These are phyloP conservation scores for Rhodamnia rubescens DNA, from an alignment of 345 rosid species.

Conservation along the genomic window DNA sequence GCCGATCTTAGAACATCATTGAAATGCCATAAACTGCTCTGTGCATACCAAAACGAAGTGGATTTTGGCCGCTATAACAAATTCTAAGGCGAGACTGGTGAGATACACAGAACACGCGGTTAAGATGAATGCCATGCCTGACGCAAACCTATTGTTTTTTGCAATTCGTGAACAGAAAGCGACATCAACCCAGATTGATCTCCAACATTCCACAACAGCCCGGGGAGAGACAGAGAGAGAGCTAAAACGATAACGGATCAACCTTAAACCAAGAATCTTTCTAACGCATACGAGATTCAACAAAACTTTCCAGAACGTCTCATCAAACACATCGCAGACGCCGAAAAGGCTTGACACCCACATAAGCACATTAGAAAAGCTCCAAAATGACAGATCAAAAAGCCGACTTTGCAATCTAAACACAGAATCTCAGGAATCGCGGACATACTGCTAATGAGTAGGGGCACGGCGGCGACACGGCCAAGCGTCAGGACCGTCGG, in stretches of 20 bases:
- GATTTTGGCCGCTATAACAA: background rate
- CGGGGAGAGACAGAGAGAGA: background rate
- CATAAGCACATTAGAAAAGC: background rate
- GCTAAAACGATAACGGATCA: background rate
- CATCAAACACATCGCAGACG: background rate
- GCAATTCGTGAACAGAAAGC: background rate
- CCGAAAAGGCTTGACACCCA: background rate
- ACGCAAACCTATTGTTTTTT: background rate
- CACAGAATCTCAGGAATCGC: background rate
- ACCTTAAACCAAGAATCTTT: background rate
- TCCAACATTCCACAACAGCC: background rate
- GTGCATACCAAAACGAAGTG: background rate
- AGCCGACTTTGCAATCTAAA: background rate
- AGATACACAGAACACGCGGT: background rate
- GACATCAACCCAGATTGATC: background rate
- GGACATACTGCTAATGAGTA: constrained; percentile 63
- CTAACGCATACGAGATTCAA: background rate
- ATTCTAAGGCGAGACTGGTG: background rate
- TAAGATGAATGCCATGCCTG: background rate
- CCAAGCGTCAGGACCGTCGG: constrained; percentile 92
- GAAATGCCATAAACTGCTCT: background rate
- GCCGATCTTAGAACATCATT: background rate
- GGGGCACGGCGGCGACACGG: constrained; percentile 91
- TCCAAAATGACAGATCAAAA: background rate
- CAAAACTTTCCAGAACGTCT: background rate